These are phyloP conservation scores for Fusarium denticulatum DNA, from an alignment of 2,329 filamentous ascomycete genomes.

Conservation along the genomic window DNA sequence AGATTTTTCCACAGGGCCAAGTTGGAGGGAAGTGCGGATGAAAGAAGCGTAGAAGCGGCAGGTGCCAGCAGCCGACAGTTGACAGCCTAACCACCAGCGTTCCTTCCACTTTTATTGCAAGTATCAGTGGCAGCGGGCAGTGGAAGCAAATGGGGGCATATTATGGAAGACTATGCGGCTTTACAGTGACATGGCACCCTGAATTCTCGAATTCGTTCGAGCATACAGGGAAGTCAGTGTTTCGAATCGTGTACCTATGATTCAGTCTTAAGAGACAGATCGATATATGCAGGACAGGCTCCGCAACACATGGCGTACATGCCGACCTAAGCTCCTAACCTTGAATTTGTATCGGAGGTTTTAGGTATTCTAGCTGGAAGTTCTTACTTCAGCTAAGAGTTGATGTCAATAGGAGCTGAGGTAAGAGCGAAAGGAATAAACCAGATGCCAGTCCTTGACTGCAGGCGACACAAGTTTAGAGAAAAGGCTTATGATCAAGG, in stretches of 20 bases:
- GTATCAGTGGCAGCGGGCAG: slow-evolving; percentile 15
- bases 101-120: slow-evolving; percentile 10
- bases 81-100: slow-evolving; percentile 15
- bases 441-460: not conserved
- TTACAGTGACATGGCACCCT: not conserved
- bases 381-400: not conserved
- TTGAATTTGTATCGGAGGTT: not conserved
- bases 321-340: not conserved
- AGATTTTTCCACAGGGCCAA: slow-evolving; percentile 34
- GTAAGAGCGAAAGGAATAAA: not conserved
- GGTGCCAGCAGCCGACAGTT: slow-evolving; percentile 29
- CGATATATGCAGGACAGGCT: not conserved
- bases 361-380: not conserved
- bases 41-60: slow-evolving; percentile 36
- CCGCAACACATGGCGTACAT: not conserved
- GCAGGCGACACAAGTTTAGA: not conserved
- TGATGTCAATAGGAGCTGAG: not conserved
- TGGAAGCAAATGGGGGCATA: not conserved
- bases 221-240: not conserved
- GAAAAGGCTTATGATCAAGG: not conserved
- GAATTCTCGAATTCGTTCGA: not conserved
- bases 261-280: not conserved
- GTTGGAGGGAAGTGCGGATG: slow-evolving; percentile 23
- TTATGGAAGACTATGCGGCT: not conserved
- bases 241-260: not conserved